Base-by-base conservation (phyloP, 169 alveolate genomes). In the Plasmodium gonderi region DNA sequence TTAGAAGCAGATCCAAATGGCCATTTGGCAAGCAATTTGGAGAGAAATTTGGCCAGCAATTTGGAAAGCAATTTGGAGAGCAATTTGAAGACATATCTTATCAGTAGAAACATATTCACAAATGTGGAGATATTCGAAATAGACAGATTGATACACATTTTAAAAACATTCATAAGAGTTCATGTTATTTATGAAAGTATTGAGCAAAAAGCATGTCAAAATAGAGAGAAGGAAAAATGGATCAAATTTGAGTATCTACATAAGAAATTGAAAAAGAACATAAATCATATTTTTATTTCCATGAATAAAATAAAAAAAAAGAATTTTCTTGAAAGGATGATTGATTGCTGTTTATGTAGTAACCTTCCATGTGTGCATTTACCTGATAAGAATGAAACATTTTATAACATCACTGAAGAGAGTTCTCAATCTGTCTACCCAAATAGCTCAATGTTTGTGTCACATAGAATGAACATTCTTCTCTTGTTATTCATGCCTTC, bases 241-340 rank as follows among this genome's bases (percentile, higher is more conserved):
- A 47, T 72, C 36, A n/a, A 64, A 54, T 51, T 36, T 17, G 14
- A 33, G 4, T 83, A 83, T 64, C 38, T 83, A 29, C 64, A 83
- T 69, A 3, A 23, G 38, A 83, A 83, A 51, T 20, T 31, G 23
- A 83, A 83, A 72, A 36, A 51, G 11, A 38, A 20, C n/a, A 0
- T 83, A 8, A 83, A 83, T 20, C 67, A 83, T 47, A 69, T 83
- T n/a, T 83, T 83, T 72, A 69, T 83, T 3, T 72, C 42, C 65
- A 20, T 69, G 38, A 38, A 64, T 72, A 29, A 45, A 11, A 64
- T 23, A 17, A 49, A 83, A 54, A 83, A 74, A 65, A 72, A 31
- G 29, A 20, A 44, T 3, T 49, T 83, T 83, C 17, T 83, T 29
- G 82, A 83, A 72, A 69, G 44, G 12, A 9, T 69, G 6, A 83